Evolutionary conservation across 345 rosid genomes (phyloP), one percentile per base, ranked within the genome.

Genomic region (Citrus hindsii): DNA sequence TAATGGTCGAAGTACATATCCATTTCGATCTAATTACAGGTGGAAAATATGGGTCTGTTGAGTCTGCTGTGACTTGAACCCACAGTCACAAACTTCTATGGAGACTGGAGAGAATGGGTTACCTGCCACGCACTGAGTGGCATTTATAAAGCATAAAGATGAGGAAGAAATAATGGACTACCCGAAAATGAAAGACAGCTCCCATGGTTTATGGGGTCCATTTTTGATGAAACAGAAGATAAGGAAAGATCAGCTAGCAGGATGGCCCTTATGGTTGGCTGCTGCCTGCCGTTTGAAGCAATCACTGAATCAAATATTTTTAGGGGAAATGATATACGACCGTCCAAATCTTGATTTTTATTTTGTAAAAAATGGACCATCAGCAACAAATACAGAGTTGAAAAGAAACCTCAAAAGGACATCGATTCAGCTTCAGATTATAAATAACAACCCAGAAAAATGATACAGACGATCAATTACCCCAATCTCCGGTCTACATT

Each of bases 351-450:
- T n/a, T 68, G 53, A 46, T 22, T 69, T 69, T 27, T 14, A 38
- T 28, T 58, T 32, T 40, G 1, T 32, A 51, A 30, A n/a, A 21
- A 32, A 2, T 32, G 40, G 70, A 63, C 56, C 2, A 78, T 19
- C 60, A 30, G 25, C 74, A 53, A n/a, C n/a, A 46, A 74, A 38
- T 40, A 82, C 42, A 62, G 22, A 68, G 65, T 68, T 25, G 53
- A 33, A 32, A 76, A 33, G 68, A 73, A 76, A 37, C 53, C 33
- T 46, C 58, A 3, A 38, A 69, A 37, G 38, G 76, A 22, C 76
- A 75, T 66, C 73, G 28, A 56, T 78, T 65, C 67, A 55, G 67
- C 59, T 74, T 69, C 77, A 74, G 76, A 62, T 46, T 30, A 53
- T 64, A 77, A 37, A 60, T 33, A 59, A 37, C 4, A 33, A 38